A percentile compares a stretch with the other conserved stretches of the same genome.
These are phyloP conservation scores for Trichopus zeylanicus DNA, from an alignment of 116 monocot species.

Conservation along the genomic window DNA sequence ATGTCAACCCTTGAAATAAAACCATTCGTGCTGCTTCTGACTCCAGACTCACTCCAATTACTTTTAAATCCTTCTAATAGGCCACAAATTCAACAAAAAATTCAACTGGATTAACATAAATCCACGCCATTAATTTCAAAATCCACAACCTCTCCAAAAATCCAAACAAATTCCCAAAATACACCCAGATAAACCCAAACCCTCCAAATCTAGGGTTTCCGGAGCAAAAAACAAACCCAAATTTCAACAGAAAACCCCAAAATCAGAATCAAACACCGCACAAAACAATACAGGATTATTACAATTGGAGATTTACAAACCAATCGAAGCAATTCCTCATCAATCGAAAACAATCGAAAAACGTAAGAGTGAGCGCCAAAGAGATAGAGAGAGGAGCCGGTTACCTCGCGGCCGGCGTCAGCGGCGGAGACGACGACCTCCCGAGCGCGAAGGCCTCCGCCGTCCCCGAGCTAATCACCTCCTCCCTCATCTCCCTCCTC, in stretches of 20 bases:
- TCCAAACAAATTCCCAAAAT: neutral
- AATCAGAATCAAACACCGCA: neutral
- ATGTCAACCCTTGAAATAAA: no score
- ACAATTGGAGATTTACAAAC: neutral
- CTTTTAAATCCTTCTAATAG: neutral
- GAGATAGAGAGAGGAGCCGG: neutral
- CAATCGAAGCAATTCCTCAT: neutral
- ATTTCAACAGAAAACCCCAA: neutral
- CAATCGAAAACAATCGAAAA: neutral
- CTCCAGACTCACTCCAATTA: no score
- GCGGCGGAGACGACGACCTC: constrained; percentile 27
- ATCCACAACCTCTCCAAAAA: neutral
- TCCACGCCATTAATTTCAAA: neutral
- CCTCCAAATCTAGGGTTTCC: neutral
- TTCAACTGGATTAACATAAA: neutral
- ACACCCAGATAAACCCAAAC: neutral
- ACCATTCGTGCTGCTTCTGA: no score
- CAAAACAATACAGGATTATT: neutral
- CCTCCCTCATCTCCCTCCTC: constrained; percentile 7
- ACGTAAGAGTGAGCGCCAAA: neutral
- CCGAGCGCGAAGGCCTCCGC: constrained; percentile 13
- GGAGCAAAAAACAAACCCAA: neutral
- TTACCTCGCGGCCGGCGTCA: constrained; percentile 32
- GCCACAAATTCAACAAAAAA: neutral
- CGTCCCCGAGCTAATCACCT: constrained; percentile 30